Conservation (phyloP, 352 stramenopile genomes). For the Phytophthora sp. region DNA sequence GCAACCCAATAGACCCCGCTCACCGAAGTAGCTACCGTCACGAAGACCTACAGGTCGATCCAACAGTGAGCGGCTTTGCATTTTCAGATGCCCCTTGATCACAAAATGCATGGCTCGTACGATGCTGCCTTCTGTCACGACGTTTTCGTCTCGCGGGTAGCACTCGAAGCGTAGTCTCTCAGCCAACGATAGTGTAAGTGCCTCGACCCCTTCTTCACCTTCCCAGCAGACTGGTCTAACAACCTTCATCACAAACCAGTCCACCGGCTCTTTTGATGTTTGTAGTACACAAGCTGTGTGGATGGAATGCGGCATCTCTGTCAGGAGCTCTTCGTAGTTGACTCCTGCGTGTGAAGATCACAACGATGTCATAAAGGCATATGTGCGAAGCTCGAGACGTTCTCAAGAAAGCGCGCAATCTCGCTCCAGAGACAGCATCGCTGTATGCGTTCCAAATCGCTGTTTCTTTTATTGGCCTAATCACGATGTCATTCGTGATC, state of each 20-base stretch:
- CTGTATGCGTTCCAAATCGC: too few species aligned
- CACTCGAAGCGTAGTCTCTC: slow-evolving; percentile 53
- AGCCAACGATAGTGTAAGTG: slow-evolving; percentile 29
- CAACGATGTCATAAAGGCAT: slow-evolving; percentile 46
- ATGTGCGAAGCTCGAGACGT: too few species aligned
- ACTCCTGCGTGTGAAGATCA: slow-evolving; percentile 57
- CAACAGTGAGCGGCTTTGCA: slow-evolving; percentile 25
- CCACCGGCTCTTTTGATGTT: slow-evolving; percentile 37
- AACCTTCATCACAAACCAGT: slow-evolving; percentile 38
- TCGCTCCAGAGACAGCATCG: too few species aligned
- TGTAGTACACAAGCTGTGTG: slow-evolving; percentile 50
- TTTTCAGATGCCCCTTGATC: slow-evolving; percentile 47
- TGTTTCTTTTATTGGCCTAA: too few species aligned
- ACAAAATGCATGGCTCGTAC: slow-evolving; percentile 69
- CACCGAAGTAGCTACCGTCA: slow-evolving; percentile 56
- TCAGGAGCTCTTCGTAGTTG: slow-evolving; percentile 50
- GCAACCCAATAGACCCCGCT: slow-evolving; percentile 50
- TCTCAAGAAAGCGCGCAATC: too few species aligned
- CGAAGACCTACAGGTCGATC: slow-evolving; percentile 13
- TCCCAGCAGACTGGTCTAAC: slow-evolving; percentile 38
- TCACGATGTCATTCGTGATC: too few species aligned
- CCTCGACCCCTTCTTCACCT: slow-evolving; percentile 18
- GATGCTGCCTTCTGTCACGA: slow-evolving; percentile 60
- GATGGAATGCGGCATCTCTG: slow-evolving; percentile 49
- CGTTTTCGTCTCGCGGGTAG: slow-evolving; percentile 57